Evolutionary conservation across 768 basidiomycete species (phyloP), one percentile per base, ranked within the genome.

Genomic region (Trichaptum fuscoviolaceum): DNA sequence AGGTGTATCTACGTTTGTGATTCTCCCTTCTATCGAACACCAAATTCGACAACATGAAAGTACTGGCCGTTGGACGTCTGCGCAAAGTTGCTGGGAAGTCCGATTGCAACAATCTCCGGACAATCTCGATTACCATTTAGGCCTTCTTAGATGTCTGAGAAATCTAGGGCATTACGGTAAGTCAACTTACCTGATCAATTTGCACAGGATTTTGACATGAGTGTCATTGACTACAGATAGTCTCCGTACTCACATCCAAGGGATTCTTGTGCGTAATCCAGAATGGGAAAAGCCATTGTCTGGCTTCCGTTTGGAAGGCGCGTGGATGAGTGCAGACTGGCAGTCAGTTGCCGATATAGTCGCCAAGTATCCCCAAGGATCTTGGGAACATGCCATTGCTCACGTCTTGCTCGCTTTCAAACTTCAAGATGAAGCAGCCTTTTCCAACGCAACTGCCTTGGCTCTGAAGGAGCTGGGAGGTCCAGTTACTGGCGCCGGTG

Each of bases 21-120:
- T 98, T 15, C 87, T 91, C 0, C 97, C 97, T 0, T 92, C 93
- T 2, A 76, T 99, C 61, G 93, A 98, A 70, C 94, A 97, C 76
- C 95, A 97, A 75, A 99, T 99, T 67, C 89, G 97, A 58, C 92
- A 99, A 73, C 97, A 99, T 71, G 97, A 99, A 76, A 96, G 91
- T 70, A 96, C 92, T 1, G 97, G 97, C 0, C 84, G 89, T 58
- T 99, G 97, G 97, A 99, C 97, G 1, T 91, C 95, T 9, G 96
- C 97, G 8, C 97, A 99, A 76, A 99, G 96, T 73, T 99, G 97
- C 72, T 99, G 97, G 97, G 97, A 99, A 76, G 89, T 99, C 15
- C 85, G 90, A 62, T 82, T 99, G 18, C 96, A 98, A 73, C 88
- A 93, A 66, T 87, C 88, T 24, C 96, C 96, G 0, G 88, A 96